These are phyloP conservation scores for Auricularia sp. DNA, from an alignment of 768 basidiomycete genomes.

Conservation along the genomic window DNA sequence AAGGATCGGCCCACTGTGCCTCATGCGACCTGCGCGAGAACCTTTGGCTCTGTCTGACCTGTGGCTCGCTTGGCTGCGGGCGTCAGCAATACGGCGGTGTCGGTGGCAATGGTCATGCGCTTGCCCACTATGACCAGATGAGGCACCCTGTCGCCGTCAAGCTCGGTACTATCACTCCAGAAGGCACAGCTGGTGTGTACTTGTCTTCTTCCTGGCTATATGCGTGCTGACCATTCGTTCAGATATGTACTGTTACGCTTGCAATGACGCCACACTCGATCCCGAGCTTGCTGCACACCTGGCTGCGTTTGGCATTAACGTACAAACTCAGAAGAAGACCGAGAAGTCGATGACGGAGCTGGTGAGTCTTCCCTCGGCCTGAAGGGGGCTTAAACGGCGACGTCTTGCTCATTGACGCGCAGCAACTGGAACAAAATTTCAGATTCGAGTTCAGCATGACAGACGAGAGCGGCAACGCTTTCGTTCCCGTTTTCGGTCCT, in stretches of 20 bases:
- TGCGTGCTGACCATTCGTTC: not conserved
- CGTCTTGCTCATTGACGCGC: not conserved
- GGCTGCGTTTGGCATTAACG: constrained; percentile 75
- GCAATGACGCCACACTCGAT: constrained; percentile 75
- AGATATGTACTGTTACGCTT: constrained; percentile 92
- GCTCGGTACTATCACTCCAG: constrained; percentile 91
- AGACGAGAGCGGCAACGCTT: constrained; percentile 72
- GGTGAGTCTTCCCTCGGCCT: constrained; percentile 30
- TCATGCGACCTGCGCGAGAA: constrained; percentile 83
- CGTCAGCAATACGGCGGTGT: constrained; percentile 71
- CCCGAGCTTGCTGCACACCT: constrained; percentile 67
- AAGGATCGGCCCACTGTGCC: constrained; percentile 72
- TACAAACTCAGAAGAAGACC: constrained; percentile 73
- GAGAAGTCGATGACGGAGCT: constrained; percentile 96
- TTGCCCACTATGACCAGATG: constrained; percentile 63
- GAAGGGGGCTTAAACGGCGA: no score
- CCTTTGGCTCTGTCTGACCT: constrained; percentile 90
- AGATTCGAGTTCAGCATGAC: constrained; percentile 90
- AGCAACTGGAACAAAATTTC: constrained; percentile 97
- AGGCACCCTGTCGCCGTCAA: constrained; percentile 82
- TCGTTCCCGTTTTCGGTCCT: constrained; percentile 81
- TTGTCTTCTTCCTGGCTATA: not conserved
- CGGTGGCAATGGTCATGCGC: constrained; percentile 83
- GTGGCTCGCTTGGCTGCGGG: constrained; percentile 85
- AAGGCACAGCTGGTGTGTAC: constrained; percentile 72